Evolutionary conservation across 2,329 filamentous ascomycete genomes (phyloP), one percentile per base, ranked within the genome.

Genomic region (Aureobasidium sp.): DNA sequence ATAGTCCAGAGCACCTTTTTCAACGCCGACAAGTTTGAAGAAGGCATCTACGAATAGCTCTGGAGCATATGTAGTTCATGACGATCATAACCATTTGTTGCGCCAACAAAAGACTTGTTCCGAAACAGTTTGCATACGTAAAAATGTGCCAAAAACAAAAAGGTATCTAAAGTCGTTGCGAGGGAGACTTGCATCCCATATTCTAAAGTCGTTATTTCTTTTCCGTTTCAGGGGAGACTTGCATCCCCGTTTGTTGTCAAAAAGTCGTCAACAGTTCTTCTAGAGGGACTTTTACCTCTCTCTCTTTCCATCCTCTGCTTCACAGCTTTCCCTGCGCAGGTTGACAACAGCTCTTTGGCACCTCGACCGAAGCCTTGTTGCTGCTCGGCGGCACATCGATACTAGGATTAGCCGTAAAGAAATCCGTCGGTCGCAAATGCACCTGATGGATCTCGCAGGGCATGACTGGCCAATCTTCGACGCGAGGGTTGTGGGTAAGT

Each of bases 1-100:
- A 42, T 81, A 12, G 95, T 97, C 62, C 78, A 79, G n/a, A 90
- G 92, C 0, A 83, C 82, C 57, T 97, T 92, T 72, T 97, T 89
- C 73, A 85, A 95, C 69, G 79, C 79, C 6, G 90, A 93, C 48
- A 89, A 84, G 68, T 99, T 97, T 70, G 91, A 95, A 66, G 76
- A 79, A 58, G 88, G 88, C 0, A 73, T 84, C 22, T 84, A 81
- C 65, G 74, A 74, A 49, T 73, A 57, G 39, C 22, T 8, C 15
- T 31, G 6, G 24, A 5, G 8, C n/a, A 24, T 47, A 47, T 47
- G 22, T 47, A 47, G 44, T 27, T 14, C 9, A 2, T 48, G 45
- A 17, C 14, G n/a, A 29, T 31, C 24, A 31, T 14, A 48, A 15
- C 19, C 22, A 19, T 19, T 24, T 14, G 19, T 44, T 24, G n/a